phyloP scores from a whole-genome alignment of 1,139 yeast genomes.

The Protomyces arabidopsidicola region DNA sequence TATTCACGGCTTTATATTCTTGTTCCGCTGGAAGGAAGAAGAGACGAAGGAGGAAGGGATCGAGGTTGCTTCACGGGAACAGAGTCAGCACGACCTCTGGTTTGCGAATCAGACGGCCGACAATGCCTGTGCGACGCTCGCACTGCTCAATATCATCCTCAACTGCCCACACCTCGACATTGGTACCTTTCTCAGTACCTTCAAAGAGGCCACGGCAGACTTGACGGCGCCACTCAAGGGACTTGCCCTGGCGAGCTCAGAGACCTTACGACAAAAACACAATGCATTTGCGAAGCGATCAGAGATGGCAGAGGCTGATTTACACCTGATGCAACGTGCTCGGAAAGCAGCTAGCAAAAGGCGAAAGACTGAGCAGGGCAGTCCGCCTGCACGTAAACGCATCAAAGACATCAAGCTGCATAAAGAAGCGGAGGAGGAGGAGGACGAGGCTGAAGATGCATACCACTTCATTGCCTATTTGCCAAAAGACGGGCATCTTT shows the following conservation, averaged over 20 bases:
- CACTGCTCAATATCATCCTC: conserved; percentile 56
- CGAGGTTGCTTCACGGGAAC: conserved; percentile 32
- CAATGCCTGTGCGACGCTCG: conserved; percentile 76
- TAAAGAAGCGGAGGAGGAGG: conserved; percentile 36
- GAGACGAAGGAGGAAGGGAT: conserved; percentile 50
- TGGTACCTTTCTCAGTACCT: conserved; percentile 51
- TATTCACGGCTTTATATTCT: conserved; percentile 59
- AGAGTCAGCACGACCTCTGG: conserved; percentile 44
- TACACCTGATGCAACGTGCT: conserved; percentile 1
- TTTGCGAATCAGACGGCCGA: conserved; percentile 58
- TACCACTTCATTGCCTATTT: conserved; percentile 62
- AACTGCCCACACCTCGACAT: conserved; percentile 47
- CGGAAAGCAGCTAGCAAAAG: background rate
- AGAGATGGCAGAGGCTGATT: conserved; percentile 12
- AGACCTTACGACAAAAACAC: conserved; percentile 54
- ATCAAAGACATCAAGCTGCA: background rate
- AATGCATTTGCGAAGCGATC: conserved; percentile 54
- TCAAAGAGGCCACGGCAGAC: conserved; percentile 48
- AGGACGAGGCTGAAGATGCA: conserved; percentile 43
- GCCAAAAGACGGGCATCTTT: conserved; percentile 48
- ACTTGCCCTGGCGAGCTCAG: conserved; percentile 60
- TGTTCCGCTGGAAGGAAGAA: conserved; percentile 50
- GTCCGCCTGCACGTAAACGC: conserved; percentile 36
- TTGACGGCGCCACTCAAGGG: conserved; percentile 43
- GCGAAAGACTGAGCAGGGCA: conserved; percentile 40